Percentiles rank a stretch among this genome's conserved stretches.
These are phyloP conservation scores for Calophaca sinica DNA, from an alignment of 306 rosid species.

Conservation along the genomic window DNA sequence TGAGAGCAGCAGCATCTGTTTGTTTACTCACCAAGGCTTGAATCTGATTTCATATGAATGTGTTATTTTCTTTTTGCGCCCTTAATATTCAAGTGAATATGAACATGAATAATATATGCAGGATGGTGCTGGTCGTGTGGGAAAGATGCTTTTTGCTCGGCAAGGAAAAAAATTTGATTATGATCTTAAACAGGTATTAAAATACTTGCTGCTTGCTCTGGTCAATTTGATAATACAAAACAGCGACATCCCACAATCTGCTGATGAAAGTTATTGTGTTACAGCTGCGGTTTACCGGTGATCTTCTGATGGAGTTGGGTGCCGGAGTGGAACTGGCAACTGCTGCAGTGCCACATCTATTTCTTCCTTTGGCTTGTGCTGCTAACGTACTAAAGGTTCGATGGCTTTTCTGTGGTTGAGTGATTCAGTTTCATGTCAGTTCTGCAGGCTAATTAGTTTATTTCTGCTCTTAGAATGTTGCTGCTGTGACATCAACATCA, in stretches of 20 bases:
- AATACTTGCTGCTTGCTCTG: constrained; percentile 18
- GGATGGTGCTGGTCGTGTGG: constrained; percentile 99
- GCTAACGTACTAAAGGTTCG: constrained; percentile 94
- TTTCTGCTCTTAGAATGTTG: constrained; percentile 76
- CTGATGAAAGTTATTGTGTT: constrained; percentile 43
- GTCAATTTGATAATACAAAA: constrained; percentile 16
- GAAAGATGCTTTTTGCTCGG: constrained; percentile 96
- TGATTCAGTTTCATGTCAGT: constrained; percentile 16
- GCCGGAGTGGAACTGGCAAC: constrained; percentile 96
- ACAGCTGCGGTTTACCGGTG: constrained; percentile 91
- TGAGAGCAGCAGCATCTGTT: neutral
- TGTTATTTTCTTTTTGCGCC: constrained; percentile 6
- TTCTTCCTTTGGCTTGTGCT: constrained; percentile 99
- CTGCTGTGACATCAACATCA: constrained; percentile 98
- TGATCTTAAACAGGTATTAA: constrained; percentile 87
- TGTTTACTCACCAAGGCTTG: neutral
- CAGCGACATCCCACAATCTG: constrained; percentile 26
- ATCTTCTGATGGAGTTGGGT: constrained; percentile 97
- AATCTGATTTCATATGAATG: constrained; percentile 8
- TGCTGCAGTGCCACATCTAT: constrained; percentile 87
- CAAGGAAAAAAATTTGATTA: constrained; percentile 98
- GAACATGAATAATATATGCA: constrained; percentile 37
- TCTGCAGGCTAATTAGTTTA: constrained; percentile 42
- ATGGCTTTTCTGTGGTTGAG: neutral
- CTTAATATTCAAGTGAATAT: constrained; percentile 19